A percentile compares a stretch with the other conserved stretches of the same genome.
phyloP scores from a whole-genome alignment of 2,329 filamentous ascomycete genomes.

The Niveomyces coronatus region DNA sequence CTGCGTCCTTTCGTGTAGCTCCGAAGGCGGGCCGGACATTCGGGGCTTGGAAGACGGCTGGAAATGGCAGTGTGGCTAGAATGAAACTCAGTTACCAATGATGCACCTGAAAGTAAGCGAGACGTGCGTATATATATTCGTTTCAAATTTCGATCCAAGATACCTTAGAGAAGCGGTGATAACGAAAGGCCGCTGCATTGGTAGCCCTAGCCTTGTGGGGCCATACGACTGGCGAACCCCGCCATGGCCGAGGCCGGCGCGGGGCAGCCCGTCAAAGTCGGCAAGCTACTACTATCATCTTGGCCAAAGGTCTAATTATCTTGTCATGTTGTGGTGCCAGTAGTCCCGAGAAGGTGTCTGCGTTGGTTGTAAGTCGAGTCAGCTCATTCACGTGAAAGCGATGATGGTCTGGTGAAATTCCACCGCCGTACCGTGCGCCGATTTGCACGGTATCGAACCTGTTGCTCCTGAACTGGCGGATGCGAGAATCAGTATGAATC shows the following conservation, averaged over 20 bases:
- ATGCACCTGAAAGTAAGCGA: no score
- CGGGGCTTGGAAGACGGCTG: conserved; percentile 6
- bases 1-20: conserved; percentile 4
- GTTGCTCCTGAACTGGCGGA: conserved; percentile 2
- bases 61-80: conserved; percentile 8
- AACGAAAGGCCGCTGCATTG: neutral
- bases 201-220: conserved; percentile 1
- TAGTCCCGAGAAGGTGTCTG: conserved; percentile 5
- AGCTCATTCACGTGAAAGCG: conserved; percentile 3
- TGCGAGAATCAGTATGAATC: conserved; percentile 1
- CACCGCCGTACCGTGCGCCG: conserved; percentile 1
- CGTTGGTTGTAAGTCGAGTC: conserved; percentile 1
- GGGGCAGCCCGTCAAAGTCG: no score
- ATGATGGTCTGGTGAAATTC: conserved; percentile 4
- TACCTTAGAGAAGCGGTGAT: no score
- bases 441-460: conserved; percentile 4
- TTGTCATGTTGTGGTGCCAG: conserved; percentile 4
- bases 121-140: no score
- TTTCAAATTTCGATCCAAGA: no score
- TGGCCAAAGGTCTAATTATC: conserved; percentile 3
- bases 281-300: no score
- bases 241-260: no score
- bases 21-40: conserved; percentile 4
- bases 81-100: no score
- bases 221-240: neutral